Base-by-base conservation (phyloP, 2,329 filamentous ascomycete genomes). In the Chalaropsis thielavioides region DNA sequence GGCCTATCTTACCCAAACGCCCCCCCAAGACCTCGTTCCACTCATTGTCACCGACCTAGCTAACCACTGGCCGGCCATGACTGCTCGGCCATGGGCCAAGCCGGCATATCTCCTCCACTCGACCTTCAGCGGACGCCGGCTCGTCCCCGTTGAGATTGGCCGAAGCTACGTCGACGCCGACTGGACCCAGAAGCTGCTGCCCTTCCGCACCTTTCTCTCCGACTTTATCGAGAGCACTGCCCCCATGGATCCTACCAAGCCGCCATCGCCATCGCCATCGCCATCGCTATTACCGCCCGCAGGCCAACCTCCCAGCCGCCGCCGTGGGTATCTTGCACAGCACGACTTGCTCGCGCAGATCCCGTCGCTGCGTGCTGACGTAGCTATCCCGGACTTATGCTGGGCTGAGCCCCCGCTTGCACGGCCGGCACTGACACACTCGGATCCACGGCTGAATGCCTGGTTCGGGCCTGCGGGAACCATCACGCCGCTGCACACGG, bases 391-490 rank as follows among this genome's bases (percentile, higher is more conserved):
- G 0, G 92, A 97, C 73, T 90, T 89, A 72, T 95, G 90, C 78
- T 95, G 88, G 77, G 83, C 85, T 5, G 74, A 78, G 1, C 86
- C 88, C 0, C 86, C 89, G 0, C 76, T 65, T 76, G 0, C 81
- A 84, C 67, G 78, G 74, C 60, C 64, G 72, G 5, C 67, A 71
- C 4, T 70, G 73, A 46, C 69, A 76, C 78, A 78, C 6, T 80
- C 83, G 13, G 66, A 65, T 35, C 90, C 90, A 0, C 77, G 88
- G 54, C 79, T 95, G 19, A 95, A 97, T 74, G 91, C 90, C 7
- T 99, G 94, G 94, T 87, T 97, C 68, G 94, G 94, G 0, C 94
- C 94, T 0, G 79, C 85, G 0, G 86, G 85, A 61, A 97, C 94
- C 0, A 92, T 96, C 68, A 96, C 91, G 0, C 94, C 94, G 1